phyloP scores from a whole-genome alignment of 75 land plant genomes.

The Isoetes taiwanensis region DNA sequence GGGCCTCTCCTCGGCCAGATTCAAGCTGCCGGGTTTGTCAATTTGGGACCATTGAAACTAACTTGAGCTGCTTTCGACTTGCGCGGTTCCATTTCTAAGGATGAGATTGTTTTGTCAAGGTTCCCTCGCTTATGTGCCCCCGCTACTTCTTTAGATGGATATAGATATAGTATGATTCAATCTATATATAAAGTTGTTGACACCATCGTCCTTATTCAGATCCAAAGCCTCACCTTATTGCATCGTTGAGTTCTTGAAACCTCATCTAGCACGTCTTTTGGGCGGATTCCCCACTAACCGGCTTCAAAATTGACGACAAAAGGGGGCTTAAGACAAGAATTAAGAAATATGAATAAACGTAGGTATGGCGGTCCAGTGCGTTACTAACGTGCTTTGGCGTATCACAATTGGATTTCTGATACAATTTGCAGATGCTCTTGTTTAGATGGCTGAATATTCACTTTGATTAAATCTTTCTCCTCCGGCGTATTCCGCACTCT shows the following conservation, averaged over 20 bases:
- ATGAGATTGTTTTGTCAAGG: background rate
- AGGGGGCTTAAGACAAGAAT: background rate
- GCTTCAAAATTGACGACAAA: background rate
- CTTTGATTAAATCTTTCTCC: background rate
- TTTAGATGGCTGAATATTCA: background rate
- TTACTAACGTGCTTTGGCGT: background rate
- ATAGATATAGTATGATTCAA: background rate
- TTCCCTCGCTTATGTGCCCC: background rate
- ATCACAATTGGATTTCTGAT: slow-evolving; percentile 2
- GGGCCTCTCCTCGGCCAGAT: background rate
- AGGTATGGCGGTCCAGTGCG: background rate
- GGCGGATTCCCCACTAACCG: too few relatives aligned
- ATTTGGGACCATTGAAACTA: background rate
- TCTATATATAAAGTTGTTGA: background rate
- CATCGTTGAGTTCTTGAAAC: slow-evolving; percentile 4
- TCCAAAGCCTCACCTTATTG: background rate
- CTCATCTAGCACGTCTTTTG: background rate
- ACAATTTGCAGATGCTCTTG: background rate
- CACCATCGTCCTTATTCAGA: background rate
- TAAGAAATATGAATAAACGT: background rate
- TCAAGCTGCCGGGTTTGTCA: background rate
- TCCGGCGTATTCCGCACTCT: slow-evolving; percentile 3
- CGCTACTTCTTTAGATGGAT: background rate
- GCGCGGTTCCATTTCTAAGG: background rate
- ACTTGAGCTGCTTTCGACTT: background rate